These are phyloP conservation scores for Zygoascus flipseniorum DNA, from an alignment of 805 yeast genomes.

Conservation along the genomic window DNA sequence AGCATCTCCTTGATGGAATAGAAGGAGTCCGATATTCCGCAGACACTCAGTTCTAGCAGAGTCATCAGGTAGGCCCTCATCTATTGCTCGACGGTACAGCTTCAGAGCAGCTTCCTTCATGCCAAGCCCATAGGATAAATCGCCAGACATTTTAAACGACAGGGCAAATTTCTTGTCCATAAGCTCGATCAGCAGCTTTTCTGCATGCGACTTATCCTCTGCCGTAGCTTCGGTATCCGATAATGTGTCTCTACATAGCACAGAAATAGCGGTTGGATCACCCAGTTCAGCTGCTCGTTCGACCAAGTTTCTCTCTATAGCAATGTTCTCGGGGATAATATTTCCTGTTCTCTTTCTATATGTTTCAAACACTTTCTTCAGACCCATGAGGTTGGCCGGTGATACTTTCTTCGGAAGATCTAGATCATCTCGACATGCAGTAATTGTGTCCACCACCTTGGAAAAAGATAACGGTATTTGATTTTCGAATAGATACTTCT, in stretches of 20 bases:
- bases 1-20: slow-evolving; percentile 47
- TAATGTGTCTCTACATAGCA: slow-evolving; percentile 45
- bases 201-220: slow-evolving; percentile 60
- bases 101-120: slow-evolving; percentile 45
- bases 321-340: slow-evolving; percentile 46
- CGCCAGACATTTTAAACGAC: slow-evolving; percentile 72
- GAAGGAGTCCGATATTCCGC: slow-evolving; percentile 50
- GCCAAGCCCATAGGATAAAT: slow-evolving; percentile 49
- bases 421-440: slow-evolving; percentile 15
- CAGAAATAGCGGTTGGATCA: slow-evolving; percentile 68
- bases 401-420: slow-evolving; percentile 38
- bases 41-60: slow-evolving; percentile 63
- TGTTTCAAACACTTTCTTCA: slow-evolving; percentile 58
- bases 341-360: slow-evolving; percentile 54
- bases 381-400: slow-evolving; percentile 54
- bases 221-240: slow-evolving; percentile 29
- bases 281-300: slow-evolving; percentile 82
- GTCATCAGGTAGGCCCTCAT: slow-evolving; percentile 38
- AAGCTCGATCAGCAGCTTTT: slow-evolving; percentile 47
- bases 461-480: slow-evolving; percentile 20
- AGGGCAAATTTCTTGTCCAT: slow-evolving; percentile 59
- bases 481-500: slow-evolving; percentile 20
- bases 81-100: slow-evolving; percentile 46
- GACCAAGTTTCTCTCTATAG: slow-evolving; percentile 62
- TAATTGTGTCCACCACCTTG: slow-evolving; percentile 12